Evolutionary conservation across 129 eudicot species (phyloP), one percentile per base, ranked within the genome.

Genomic region (Helianthus tuberosus): DNA sequence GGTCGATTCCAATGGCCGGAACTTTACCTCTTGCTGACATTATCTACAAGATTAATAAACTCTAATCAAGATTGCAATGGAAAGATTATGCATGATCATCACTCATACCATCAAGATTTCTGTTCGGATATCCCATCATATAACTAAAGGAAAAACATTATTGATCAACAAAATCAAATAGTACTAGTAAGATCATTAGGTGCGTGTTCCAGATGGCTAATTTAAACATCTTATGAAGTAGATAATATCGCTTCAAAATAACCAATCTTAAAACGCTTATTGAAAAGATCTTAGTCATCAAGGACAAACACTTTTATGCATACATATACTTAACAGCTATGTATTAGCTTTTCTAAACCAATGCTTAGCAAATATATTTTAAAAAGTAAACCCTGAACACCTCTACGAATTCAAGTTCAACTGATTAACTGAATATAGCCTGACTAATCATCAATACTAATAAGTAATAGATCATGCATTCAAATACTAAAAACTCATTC

Each of bases 1-100:
- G 64, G 49, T 81, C 81, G 1, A 81, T 70, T 11, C 85, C 85
- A 10, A 81, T 55, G 25, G 73, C 81, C 15, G 78, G 72, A 52
- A 63, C 51, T 62, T 78, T 71, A 25, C 58, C 77, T 41, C 44
- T 52, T 62, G 58, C 41, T 25, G 58, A 62, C 82, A 77, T 77
- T 38, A 39, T 70, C n/a, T 29, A 48, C 16, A 54, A 6, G 29
- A 50, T 47, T 12, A 44, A 58, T 13, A 15, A 32, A 77, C 6
- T 68, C 2, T 39, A 75, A 10, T 66, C 41, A 17, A 17, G 53
- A 4, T 43, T 25, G 27, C 68, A 66, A 77, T 16, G 12, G 3
- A 15, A 38, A 7, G 29, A 16, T 50, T 36, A 50, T 20, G n/a
- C 14, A 43, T 2, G 5, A 25, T 35, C 52, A 49, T 36, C 25